A percentile compares a stretch with the other conserved stretches of the same genome.
Conservation (phyloP, 2,329 filamentous ascomycete species). For the Daldinia eschscholtzii region DNA sequence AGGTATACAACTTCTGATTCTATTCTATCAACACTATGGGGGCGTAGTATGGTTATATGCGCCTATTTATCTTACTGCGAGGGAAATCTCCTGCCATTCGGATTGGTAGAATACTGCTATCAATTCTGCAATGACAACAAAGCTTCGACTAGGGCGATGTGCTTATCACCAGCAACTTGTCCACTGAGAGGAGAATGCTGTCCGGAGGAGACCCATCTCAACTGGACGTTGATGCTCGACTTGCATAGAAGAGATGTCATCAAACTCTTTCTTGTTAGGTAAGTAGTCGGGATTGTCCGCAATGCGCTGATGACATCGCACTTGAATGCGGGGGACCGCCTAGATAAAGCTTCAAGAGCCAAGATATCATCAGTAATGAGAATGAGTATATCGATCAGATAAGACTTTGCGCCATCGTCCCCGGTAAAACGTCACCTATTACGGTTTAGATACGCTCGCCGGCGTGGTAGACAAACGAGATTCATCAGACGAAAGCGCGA, state of each 20-base stretch:
- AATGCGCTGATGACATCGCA: conserved; percentile 42
- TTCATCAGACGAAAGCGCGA: neutral
- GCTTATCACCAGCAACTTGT: conserved; percentile 40
- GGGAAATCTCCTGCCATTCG: conserved; percentile 9
- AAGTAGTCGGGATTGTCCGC: conserved; percentile 39
- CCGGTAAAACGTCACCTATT: conserved; percentile 6
- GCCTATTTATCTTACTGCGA: conserved; percentile 24
- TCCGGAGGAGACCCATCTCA: conserved; percentile 37
- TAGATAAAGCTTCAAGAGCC: conserved; percentile 45
- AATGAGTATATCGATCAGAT: conserved; percentile 20
- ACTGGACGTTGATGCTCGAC: conserved; percentile 42
- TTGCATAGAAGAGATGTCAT: conserved; percentile 48
- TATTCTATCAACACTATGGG: conserved; percentile 5
- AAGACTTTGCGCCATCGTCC: conserved; percentile 20
- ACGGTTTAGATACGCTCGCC: conserved; percentile 3
- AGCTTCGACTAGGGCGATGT: conserved; percentile 30
- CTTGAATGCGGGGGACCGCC: conserved; percentile 42
- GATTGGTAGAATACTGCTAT: conserved; percentile 40
- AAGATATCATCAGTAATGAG: conserved; percentile 18
- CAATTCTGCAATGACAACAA: conserved; percentile 38
- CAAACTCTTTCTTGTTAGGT: conserved; percentile 44
- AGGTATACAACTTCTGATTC: neutral
- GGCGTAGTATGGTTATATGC: conserved; percentile 17
- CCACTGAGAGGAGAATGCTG: conserved; percentile 43
- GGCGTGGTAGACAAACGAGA: conserved; percentile 1